phyloP scores from a whole-genome alignment of 2,329 filamentous ascomycete genomes.

The Fusarium ramigenum region DNA sequence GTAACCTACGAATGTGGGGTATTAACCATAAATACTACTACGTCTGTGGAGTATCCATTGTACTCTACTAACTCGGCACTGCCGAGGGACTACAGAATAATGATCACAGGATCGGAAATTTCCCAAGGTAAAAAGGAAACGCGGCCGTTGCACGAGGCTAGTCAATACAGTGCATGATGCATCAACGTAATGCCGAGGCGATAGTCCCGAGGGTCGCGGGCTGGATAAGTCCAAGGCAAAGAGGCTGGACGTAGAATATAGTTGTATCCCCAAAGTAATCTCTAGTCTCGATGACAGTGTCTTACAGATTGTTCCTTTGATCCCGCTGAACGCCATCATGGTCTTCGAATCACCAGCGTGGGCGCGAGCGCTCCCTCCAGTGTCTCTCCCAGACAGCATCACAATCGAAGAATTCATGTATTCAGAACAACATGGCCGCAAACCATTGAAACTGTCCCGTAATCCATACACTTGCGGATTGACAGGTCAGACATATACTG shows the following conservation, averaged over 20 bases:
- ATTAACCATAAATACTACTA: background rate
- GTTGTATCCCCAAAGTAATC: fast-evolving
- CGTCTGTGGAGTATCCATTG: background rate
- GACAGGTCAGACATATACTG: background rate
- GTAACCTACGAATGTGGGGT: background rate
- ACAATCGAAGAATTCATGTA: background rate
- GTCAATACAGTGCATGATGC: background rate
- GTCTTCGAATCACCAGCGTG: background rate
- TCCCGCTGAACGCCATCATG: background rate
- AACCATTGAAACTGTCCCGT: background rate
- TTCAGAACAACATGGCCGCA: background rate
- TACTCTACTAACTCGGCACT: background rate
- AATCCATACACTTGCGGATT: background rate
- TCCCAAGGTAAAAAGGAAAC: background rate
- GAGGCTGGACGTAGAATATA: background rate
- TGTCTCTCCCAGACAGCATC: background rate
- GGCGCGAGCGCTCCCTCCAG: background rate
- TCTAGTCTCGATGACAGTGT: background rate
- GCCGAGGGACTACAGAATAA: background rate
- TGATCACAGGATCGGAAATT: background rate
- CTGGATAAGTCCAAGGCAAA: background rate
- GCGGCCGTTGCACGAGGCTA: fast-evolving
- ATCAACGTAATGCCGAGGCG: background rate
- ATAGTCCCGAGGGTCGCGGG: background rate
- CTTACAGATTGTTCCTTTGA: no score